Conservation (phyloP, 768 basidiomycete species). For the Russula sp. region DNA sequence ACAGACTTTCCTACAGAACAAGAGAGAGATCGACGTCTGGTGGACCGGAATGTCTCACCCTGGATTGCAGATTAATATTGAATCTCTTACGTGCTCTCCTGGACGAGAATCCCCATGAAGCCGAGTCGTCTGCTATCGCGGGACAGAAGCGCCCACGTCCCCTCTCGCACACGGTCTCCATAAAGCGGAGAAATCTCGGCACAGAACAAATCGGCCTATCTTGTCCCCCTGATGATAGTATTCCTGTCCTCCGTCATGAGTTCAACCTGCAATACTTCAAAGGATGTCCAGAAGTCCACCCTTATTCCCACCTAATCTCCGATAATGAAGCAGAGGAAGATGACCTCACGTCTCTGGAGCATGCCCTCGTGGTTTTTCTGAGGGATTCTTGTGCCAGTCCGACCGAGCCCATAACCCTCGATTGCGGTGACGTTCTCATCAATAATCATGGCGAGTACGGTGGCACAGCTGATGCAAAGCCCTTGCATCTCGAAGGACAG, state of each 20-base stretch:
- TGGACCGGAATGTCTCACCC: conserved; percentile 1
- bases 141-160: conserved; percentile 14
- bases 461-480: conserved; percentile 4
- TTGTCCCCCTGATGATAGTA: background rate
- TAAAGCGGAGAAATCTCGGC: conserved; percentile 4
- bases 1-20: conserved; percentile 12
- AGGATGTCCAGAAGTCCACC: background rate
- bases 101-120: background rate
- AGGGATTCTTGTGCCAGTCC: conserved; percentile 5
- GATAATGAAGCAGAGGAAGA: conserved; percentile 13
- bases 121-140: background rate
- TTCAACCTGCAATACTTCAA: conserved; percentile 13
- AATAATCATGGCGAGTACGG: conserved; percentile 5
- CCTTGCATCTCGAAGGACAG: conserved; percentile 8
- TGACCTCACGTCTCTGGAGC: conserved; percentile 6
- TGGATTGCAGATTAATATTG: conserved; percentile 11
- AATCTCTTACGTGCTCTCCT: conserved; percentile 1
- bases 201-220: background rate
- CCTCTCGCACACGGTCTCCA: background rate
- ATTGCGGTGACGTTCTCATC: conserved; percentile 15
- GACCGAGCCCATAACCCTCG: conserved; percentile 13
- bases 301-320: background rate
- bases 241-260: conserved; percentile 16
- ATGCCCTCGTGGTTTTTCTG: conserved; percentile 9
- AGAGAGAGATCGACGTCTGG: background rate